phyloP scores from a whole-genome alignment of 129 eudicot species.

The Solidago caesia region DNA sequence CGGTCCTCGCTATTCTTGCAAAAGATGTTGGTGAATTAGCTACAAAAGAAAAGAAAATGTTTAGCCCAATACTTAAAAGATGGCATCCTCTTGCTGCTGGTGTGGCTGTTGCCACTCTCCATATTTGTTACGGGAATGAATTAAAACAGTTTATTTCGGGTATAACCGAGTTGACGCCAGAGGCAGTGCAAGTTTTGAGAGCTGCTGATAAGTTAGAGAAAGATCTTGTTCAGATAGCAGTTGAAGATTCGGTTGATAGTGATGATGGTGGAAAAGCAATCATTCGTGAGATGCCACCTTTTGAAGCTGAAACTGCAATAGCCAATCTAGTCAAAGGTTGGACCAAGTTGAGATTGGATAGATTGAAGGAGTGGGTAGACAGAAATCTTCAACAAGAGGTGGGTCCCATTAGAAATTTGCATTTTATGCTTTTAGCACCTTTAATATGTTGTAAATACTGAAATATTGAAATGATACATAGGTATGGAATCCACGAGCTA shows the following conservation, averaged over 20 bases:
- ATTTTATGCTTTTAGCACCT: too few species aligned
- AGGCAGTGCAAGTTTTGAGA: slow-evolving; percentile 82
- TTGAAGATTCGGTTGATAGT: slow-evolving; percentile 96
- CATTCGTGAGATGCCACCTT: slow-evolving; percentile 98
- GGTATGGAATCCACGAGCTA: slow-evolving; percentile 90
- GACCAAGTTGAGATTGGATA: slow-evolving; percentile 81
- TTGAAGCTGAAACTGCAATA: slow-evolving; percentile 89
- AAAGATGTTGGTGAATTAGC: slow-evolving; percentile 95
- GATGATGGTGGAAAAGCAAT: slow-evolving; percentile 99
- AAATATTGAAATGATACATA: slow-evolving; percentile 9
- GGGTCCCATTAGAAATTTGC: neutral
- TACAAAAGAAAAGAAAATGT: slow-evolving; percentile 66
- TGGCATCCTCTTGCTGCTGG: slow-evolving; percentile 99
- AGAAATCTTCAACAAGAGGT: slow-evolving; percentile 97
- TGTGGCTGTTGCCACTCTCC: slow-evolving; percentile 97
- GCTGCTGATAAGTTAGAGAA: slow-evolving; percentile 96
- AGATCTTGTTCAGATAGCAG: slow-evolving; percentile 92
- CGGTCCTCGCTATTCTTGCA: slow-evolving; percentile 88
- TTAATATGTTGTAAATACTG: neutral
- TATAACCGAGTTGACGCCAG: slow-evolving; percentile 88
- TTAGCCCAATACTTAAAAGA: slow-evolving; percentile 81
- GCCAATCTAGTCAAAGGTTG: slow-evolving; percentile 79
- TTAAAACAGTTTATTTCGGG: slow-evolving; percentile 88
- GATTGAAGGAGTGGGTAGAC: slow-evolving; percentile 79
- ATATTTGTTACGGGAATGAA: slow-evolving; percentile 91